These are phyloP conservation scores for Microsporum canis DNA, from an alignment of 2,329 filamentous ascomycete genomes.

Conservation along the genomic window DNA sequence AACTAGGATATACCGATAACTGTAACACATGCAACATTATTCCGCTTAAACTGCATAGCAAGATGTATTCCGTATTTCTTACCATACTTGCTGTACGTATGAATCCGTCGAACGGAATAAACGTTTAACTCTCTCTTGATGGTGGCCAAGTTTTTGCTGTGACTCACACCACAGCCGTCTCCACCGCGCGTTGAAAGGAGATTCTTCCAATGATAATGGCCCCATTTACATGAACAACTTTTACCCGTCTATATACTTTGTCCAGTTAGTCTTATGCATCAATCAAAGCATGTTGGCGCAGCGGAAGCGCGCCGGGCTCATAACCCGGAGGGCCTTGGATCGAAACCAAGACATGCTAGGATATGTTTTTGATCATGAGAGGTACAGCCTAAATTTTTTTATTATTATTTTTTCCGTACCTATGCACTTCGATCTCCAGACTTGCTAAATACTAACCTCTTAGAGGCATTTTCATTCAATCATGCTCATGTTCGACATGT, in stretches of 20 bases:
- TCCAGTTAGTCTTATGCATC: not conserved
- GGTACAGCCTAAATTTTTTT: not conserved
- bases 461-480: too few species aligned
- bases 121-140: not conserved
- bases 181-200: not conserved
- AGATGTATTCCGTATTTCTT: too few species aligned
- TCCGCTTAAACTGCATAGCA: too few species aligned
- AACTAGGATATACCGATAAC: too few species aligned
- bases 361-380: constrained; percentile 6
- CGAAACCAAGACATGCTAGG: constrained; percentile 16
- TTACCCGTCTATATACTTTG: not conserved
- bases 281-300: constrained; percentile 22
- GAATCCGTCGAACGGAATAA: not conserved
- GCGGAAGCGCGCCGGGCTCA: constrained; percentile 31
- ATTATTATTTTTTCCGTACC: not conserved
- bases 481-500: not conserved
- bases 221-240: not conserved
- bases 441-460: too few species aligned
- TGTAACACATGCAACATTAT: too few species aligned
- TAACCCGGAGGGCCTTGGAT: constrained; percentile 28
- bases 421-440: too few species aligned
- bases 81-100: not conserved
- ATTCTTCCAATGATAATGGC: not conserved
- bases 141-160: not conserved
- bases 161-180: not conserved